Conservation (phyloP, 1,139 yeast genomes). For the Candida tunisiensis region DNA sequence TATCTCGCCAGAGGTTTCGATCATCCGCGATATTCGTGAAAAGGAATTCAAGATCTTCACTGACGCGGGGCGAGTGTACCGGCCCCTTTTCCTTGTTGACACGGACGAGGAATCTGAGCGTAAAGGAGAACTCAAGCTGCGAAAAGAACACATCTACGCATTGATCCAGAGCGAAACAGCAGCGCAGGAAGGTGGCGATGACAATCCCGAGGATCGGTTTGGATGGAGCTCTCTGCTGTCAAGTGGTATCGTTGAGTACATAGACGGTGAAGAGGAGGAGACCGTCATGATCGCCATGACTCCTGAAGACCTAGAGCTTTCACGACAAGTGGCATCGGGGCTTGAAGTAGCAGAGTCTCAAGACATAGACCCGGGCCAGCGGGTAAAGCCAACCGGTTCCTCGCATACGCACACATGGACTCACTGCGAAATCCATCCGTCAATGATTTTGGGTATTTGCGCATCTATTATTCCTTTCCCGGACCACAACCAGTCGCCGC, state of each 20-base stretch:
- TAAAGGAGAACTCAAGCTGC: conserved; percentile 65
- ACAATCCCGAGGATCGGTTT: conserved; percentile 35
- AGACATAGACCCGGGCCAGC: conserved; percentile 63
- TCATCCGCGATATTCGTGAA: conserved; percentile 92
- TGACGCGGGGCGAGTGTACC: conserved; percentile 96
- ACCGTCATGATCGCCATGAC: conserved; percentile 98
- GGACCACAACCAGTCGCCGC: conserved; percentile 98
- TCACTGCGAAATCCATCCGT: conserved; percentile 98
- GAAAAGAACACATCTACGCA: conserved; percentile 66
- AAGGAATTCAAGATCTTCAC: conserved; percentile 91
- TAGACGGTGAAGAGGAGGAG: conserved; percentile 97
- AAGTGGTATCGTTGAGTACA: conserved; percentile 83
- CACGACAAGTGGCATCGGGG: conserved; percentile 35
- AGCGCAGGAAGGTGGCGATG: conserved; percentile 29
- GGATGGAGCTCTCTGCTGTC: conserved; percentile 71
- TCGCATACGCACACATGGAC: conserved; percentile 77
- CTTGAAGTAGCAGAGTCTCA: conserved; percentile 27
- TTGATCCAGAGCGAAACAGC: conserved; percentile 54
- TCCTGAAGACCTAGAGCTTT: conserved; percentile 82
- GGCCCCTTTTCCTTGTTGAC: conserved; percentile 87
- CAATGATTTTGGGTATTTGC: conserved; percentile 97
- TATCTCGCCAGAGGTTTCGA: conserved; percentile 89
- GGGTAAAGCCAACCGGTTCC: conserved; percentile 58
- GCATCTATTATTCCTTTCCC: conserved; percentile 99
- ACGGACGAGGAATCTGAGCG: conserved; percentile 56